Conservation (phyloP, 2,329 filamentous ascomycete genomes). For the Paracoccidioides brasiliensis region DNA sequence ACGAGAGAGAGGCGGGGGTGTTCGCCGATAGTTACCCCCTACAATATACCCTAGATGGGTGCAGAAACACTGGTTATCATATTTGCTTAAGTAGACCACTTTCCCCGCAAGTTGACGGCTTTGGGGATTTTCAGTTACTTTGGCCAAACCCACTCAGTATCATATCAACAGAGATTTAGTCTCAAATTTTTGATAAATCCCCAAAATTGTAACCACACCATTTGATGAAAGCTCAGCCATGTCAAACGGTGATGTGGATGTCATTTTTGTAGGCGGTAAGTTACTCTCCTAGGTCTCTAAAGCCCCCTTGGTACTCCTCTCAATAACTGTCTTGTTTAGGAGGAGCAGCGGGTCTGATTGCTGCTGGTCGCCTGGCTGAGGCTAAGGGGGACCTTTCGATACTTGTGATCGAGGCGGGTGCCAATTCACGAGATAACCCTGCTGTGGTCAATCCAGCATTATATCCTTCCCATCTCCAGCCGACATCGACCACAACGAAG, state of each 20-base stretch:
- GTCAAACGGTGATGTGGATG: neutral
- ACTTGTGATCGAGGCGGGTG: conserved; percentile 42
- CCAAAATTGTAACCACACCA: neutral
- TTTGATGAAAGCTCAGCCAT: neutral
- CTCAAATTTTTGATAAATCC: no score
- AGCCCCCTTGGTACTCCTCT: neutral
- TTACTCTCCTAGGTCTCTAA: neutral
- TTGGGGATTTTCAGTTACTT: no score
- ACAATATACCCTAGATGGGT: no score
- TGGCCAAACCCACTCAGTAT: no score
- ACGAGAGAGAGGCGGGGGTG: no score
- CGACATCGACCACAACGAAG: conserved; percentile 37
- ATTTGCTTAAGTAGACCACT: no score
- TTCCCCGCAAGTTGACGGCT: no score
- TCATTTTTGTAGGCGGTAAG: conserved; percentile 3
- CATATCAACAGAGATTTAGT: no score
- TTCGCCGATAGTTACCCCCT: no score
- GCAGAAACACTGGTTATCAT: no score
- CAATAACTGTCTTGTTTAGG: conserved; percentile 18
- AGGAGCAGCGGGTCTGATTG: conserved; percentile 37
- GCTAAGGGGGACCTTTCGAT: conserved; percentile 39
- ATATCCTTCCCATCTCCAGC: conserved; percentile 37
- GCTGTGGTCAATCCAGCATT: conserved; percentile 40
- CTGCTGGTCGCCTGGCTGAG: conserved; percentile 39
- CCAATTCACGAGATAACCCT: conserved; percentile 40